These are phyloP conservation scores for Podila verticillata DNA, from an alignment of 192 early-diverging fungal genomes.

Conservation along the genomic window DNA sequence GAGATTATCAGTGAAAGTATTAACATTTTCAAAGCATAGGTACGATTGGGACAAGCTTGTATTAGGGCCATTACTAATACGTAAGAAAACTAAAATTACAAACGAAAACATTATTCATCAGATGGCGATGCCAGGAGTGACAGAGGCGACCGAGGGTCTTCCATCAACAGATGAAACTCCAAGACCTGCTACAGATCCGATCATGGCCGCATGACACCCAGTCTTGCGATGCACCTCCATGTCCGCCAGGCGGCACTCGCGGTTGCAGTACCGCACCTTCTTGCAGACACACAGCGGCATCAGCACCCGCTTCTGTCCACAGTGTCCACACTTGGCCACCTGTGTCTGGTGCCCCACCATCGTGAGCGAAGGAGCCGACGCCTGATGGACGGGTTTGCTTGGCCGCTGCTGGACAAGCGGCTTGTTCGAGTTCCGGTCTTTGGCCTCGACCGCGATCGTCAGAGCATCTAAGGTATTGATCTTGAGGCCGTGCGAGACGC, in stretches of 20 bases:
- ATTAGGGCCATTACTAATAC: too few species aligned
- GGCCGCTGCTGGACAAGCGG: background rate
- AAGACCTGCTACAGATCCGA: background rate
- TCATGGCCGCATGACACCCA: conserved; percentile 23
- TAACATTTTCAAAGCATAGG: too few species aligned
- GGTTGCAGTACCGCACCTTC: conserved; percentile 44
- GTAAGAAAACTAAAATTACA: too few species aligned
- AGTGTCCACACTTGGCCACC: conserved; percentile 29
- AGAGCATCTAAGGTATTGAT: conserved; percentile 4
- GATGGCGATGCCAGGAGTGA: too few species aligned
- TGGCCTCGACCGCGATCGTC: background rate
- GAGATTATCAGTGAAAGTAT: too few species aligned
- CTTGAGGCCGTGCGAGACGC: conserved; percentile 6
- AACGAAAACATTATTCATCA: too few species aligned
- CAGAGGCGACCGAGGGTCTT: too few species aligned
- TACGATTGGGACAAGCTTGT: too few species aligned
- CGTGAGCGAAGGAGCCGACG: conserved; percentile 3
- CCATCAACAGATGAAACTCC: too few species aligned
- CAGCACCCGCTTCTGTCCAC: conserved; percentile 23
- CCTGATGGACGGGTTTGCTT: background rate
- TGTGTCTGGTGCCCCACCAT: conserved; percentile 36
- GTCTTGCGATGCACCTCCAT: conserved; percentile 32
- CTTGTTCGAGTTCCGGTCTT: conserved; percentile 2
- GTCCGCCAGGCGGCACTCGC: conserved; percentile 31
- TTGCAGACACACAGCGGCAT: conserved; percentile 45